A percentile compares a stretch with the other conserved stretches of the same genome.
phyloP scores from a whole-genome alignment of 1,284 basidiomycete genomes.

The Singerocomus rubriflavus region DNA sequence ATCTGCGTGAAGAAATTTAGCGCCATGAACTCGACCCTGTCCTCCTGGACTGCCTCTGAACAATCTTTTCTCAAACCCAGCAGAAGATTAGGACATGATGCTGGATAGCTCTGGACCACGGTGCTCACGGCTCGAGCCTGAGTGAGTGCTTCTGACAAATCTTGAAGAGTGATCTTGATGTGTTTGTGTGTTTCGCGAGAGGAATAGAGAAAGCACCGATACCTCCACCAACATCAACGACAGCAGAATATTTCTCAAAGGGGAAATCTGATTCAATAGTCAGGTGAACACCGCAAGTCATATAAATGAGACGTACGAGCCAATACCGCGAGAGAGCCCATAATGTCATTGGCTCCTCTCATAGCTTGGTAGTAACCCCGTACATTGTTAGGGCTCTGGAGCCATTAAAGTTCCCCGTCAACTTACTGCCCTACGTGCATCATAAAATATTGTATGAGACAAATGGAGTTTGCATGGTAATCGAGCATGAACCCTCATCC shows the following conservation, averaged over 20 bases:
- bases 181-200: constrained; percentile 25
- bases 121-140: constrained; percentile 23
- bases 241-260: constrained; percentile 24
- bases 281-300: not conserved
- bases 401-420: not conserved
- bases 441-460: constrained; percentile 7
- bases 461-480: not conserved
- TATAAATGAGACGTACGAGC: constrained; percentile 14
- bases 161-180: constrained; percentile 31
- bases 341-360: constrained; percentile 25
- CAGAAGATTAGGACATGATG: not conserved
- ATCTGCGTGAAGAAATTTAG: constrained; percentile 33
- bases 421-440: constrained; percentile 19
- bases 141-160: constrained; percentile 25
- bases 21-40: constrained; percentile 24
- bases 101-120: not conserved
- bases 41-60: constrained; percentile 24
- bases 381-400: not conserved
- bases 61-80: constrained; percentile 25
- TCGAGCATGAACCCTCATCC: constrained; percentile 16
- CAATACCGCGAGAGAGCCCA: constrained; percentile 28
- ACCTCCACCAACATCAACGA: constrained; percentile 36
- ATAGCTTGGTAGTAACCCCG: constrained; percentile 26
- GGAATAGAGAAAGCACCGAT: constrained; percentile 31
- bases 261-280: constrained; percentile 22